Evolutionary conservation across 2,329 filamentous ascomycete genomes (phyloP).

Genomic region (Ascochyta clinopodiicola): DNA sequence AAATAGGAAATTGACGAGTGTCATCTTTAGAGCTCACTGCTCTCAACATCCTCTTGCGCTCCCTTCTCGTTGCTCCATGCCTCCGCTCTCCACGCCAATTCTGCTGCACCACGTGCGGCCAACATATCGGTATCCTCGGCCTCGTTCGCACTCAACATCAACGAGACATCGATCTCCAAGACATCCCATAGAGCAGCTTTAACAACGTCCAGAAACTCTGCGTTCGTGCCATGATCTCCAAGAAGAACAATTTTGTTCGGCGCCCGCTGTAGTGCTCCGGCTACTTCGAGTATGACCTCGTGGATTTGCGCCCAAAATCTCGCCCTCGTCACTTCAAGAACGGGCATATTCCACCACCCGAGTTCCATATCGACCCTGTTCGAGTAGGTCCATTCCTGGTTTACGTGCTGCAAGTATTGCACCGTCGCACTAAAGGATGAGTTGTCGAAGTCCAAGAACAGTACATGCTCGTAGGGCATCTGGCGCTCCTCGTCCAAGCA

Average conservation of each 20-base stretch:
- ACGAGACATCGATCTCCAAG: slow-evolving; percentile 26
- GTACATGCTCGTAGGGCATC: slow-evolving; percentile 21
- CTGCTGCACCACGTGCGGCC: slow-evolving; percentile 34
- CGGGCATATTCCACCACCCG: slow-evolving; percentile 37
- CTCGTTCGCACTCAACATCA: slow-evolving; percentile 21
- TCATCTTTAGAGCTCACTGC: slow-evolving; percentile 14
- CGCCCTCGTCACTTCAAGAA: slow-evolving; percentile 29
- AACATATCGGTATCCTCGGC: slow-evolving; percentile 17
- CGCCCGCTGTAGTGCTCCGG: slow-evolving; percentile 13
- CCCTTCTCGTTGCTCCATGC: slow-evolving; percentile 1
- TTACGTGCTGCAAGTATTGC: slow-evolving; percentile 18
- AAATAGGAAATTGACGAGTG: slow-evolving; percentile 1
- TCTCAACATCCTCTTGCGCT: slow-evolving; percentile 2
- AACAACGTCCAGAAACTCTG: slow-evolving; percentile 31
- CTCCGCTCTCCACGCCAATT: slow-evolving; percentile 23
- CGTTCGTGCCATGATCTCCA: slow-evolving; percentile 29
- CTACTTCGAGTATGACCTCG: slow-evolving; percentile 26
- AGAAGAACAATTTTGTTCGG: slow-evolving; percentile 32
- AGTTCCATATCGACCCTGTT: slow-evolving; percentile 21
- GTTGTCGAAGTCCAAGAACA: slow-evolving; percentile 37
- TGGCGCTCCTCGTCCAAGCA: slow-evolving; percentile 14
- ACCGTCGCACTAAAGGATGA: slow-evolving; percentile 32
- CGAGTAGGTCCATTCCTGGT: slow-evolving; percentile 13
- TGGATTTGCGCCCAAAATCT: slow-evolving; percentile 34
- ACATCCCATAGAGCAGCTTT: slow-evolving; percentile 30